Conservation (phyloP, 306 rosid genomes). For the Medicago truncatula region MtrunA17r5.0-ANR NC_053048.1:35700001-35700500, state of each 20-base stretch:
- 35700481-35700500: no score
- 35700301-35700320: constrained; percentile 37
- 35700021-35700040: constrained; percentile 99
- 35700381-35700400: background rate
- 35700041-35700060: constrained; percentile 97
- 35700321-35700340: constrained; percentile 12
- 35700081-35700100: constrained; percentile 99
- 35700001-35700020: constrained; percentile 89
- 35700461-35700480: constrained; percentile 9
- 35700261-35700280: constrained; percentile 11
- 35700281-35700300: constrained; percentile 45
- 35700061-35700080: constrained; percentile 99
- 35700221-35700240: constrained; percentile 91
- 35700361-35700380: background rate
- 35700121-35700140: constrained; percentile 98
- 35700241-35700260: constrained; percentile 33
- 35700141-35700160: constrained; percentile 99
- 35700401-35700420: background rate
- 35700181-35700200: constrained; percentile 98
- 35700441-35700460: background rate
- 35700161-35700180: constrained; percentile 97
- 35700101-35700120: constrained; percentile 97
- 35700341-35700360: constrained; percentile 27
- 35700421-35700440: constrained; percentile 12
- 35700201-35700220: constrained; percentile 99